Percentiles rank a stretch among this genome's conserved stretches.
These are phyloP conservation scores for Yamadazyma songkhlaensis DNA, from an alignment of 1,139 yeast species.

Conservation along the genomic window DNA sequence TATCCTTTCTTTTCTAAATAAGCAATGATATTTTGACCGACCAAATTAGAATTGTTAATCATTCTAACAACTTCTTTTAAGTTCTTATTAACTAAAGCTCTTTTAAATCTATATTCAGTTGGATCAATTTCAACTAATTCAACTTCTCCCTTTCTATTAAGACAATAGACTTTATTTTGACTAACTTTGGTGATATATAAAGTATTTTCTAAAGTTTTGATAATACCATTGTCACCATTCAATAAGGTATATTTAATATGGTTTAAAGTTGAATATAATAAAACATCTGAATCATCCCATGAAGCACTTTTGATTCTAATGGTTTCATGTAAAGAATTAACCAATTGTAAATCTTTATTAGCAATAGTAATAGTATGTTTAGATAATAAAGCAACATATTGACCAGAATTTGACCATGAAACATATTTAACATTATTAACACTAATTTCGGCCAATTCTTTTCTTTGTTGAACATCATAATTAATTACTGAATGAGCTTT, in stretches of 20 bases:
- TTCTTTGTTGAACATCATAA: slow-evolving; percentile 92
- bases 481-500: slow-evolving; percentile 71
- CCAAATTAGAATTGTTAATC: slow-evolving; percentile 84
- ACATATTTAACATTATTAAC: slow-evolving; percentile 86
- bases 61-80: slow-evolving; percentile 90
- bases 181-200: slow-evolving; percentile 73
- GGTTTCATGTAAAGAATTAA: slow-evolving; percentile 92
- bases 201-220: slow-evolving; percentile 90
- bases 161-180: slow-evolving; percentile 72
- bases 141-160: slow-evolving; percentile 83
- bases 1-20: slow-evolving; percentile 93
- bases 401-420: slow-evolving; percentile 86
- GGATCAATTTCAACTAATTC: slow-evolving; percentile 84
- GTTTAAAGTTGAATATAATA: slow-evolving; percentile 89
- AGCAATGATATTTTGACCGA: slow-evolving; percentile 95
- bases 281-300: slow-evolving; percentile 94
- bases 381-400: slow-evolving; percentile 81
- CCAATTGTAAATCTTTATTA: slow-evolving; percentile 69
- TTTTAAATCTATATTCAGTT: slow-evolving; percentile 94
- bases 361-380: slow-evolving; percentile 93
- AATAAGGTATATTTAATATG: slow-evolving; percentile 91
- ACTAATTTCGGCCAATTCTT: slow-evolving; percentile 64
- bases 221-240: slow-evolving; percentile 93
- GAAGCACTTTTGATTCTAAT: slow-evolving; percentile 96
- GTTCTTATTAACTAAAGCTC: slow-evolving; percentile 84